Conservation (phyloP, 177 flowering plant species). For the Vitis hybrid region DNA sequence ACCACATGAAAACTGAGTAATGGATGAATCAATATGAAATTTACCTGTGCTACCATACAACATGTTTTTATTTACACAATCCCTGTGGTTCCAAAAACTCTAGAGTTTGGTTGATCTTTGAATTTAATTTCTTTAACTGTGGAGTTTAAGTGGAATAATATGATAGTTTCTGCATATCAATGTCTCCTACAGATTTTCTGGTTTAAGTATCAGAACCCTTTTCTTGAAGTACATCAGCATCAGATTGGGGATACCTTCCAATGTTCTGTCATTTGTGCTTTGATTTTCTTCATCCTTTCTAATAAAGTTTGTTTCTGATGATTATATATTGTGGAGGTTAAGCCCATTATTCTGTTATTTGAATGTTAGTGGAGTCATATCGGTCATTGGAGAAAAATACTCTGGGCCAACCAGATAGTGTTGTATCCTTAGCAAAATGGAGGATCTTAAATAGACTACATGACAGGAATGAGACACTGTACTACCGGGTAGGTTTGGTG, state of each 20-base stretch:
- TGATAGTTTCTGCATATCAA: not conserved
- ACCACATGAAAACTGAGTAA: no score
- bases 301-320: not conserved
- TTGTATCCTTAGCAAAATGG: conserved; percentile 89
- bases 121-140: not conserved
- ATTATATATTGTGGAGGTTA: not conserved
- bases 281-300: no score
- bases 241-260: not conserved
- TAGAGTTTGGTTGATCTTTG: no score
- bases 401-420: conserved; percentile 42
- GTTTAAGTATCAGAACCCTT: not conserved
- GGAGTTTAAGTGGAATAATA: not conserved
- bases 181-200: not conserved
- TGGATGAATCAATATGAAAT: not conserved
- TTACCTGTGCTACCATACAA: no score
- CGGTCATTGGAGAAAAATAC: conserved; percentile 88
- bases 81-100: no score
- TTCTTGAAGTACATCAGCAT: not conserved
- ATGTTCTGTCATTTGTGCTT: not conserved
- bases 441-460: conserved; percentile 93
- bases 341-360: conserved; percentile 16
- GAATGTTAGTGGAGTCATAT: conserved; percentile 79
- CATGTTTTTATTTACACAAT: no score
- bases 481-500: conserved; percentile 73
- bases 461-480: conserved; percentile 96